Percentiles rank a stretch among this genome's conserved stretches.
phyloP scores from a whole-genome alignment of 805 yeast genomes.

The Yarrowia divulgata region DNA sequence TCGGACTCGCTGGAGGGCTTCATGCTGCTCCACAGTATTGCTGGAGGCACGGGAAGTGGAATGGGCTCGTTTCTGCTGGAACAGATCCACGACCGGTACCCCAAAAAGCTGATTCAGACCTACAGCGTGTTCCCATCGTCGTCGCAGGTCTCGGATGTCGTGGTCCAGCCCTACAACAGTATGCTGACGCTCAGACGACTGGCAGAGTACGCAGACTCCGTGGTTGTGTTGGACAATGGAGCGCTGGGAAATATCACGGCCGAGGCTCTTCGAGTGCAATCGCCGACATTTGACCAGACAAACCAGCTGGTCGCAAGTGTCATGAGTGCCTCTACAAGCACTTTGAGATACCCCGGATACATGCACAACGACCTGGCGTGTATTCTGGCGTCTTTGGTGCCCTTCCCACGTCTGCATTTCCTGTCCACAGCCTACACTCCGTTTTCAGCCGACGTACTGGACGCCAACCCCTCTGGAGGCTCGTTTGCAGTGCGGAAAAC shows the following conservation, averaged over 20 bases:
- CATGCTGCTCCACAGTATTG: slow-evolving; percentile 90
- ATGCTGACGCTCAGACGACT: slow-evolving; percentile 80
- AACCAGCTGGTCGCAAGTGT: slow-evolving; percentile 87
- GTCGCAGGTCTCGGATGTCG: slow-evolving; percentile 89
- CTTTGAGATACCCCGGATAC: slow-evolving; percentile 89
- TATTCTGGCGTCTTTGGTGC: slow-evolving; percentile 79
- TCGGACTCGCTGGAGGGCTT: slow-evolving; percentile 91
- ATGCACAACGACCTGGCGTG: slow-evolving; percentile 87
- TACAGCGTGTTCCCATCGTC: slow-evolving; percentile 85
- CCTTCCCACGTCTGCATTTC: slow-evolving; percentile 84
- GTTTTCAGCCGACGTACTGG: slow-evolving; percentile 54
- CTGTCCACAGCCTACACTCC: slow-evolving; percentile 77
- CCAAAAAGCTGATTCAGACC: slow-evolving; percentile 83
- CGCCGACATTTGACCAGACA: slow-evolving; percentile 76
- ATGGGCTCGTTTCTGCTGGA: slow-evolving; percentile 86
- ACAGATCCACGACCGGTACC: slow-evolving; percentile 76
- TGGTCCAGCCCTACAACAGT: slow-evolving; percentile 95
- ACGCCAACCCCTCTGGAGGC: slow-evolving; percentile 58
- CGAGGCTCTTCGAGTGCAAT: slow-evolving; percentile 60
- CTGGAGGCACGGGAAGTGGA: slow-evolving; percentile 99
- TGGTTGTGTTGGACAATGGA: slow-evolving; percentile 89
- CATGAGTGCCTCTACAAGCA: slow-evolving; percentile 83
- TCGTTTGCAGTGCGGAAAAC: slow-evolving; percentile 69
- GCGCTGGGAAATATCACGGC: slow-evolving; percentile 79
- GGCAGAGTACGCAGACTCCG: slow-evolving; percentile 83